Base-by-base conservation (phyloP, 768 basidiomycete genomes). In the Amanita molliuscula region DNA sequence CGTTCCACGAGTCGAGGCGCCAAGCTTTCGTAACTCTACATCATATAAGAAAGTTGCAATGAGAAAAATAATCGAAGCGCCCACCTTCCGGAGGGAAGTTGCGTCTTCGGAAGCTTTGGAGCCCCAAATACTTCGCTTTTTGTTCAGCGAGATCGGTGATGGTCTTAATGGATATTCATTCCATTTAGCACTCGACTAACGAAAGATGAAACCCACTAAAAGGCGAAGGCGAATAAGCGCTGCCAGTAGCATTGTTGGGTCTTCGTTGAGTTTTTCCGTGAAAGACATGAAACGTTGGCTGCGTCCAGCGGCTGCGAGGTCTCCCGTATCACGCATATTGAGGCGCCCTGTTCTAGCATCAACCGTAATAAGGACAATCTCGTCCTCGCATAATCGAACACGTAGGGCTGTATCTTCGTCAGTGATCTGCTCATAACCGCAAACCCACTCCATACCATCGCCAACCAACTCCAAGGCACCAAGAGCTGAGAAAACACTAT, bases 61-160 rank as follows among this genome's bases (percentile, higher is more conserved):
- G 9, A 21, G 31, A 36, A 15, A 15, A 31, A n/a, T 29, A 29
- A 7, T 18, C 21, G 44, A 35, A 35, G 29, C 3, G 56, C 64
- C 34, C 21, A 88, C 88, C 88, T 58, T 84, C 78, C 31, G 62
- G 69, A 1, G 71, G 61, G 53, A 93, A 79, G 56, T 88, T 83
- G 31, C 88, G 78, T 21, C 72, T 65, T 13, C 81, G 78, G 64
- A 78, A 85, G 50, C 77, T 80, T 60, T 81, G 80, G 36, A 92
- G 65, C n/a, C 92, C 92, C 8, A 94, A 76, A 58, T 89, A 84
- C 54, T 71, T 78, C n/a, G 84, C 87, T 59, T 90, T 92, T 62
- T 88, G 84, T 62, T 93, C 89, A 8, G 84, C 78, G 13, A 84
- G 73, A 49, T 91, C 88, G 37, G 78, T 72, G 53, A 93, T 89